Conservation (phyloP, 371 early-diverging fungal species). For the Rhizomucor pusillus region DNA sequence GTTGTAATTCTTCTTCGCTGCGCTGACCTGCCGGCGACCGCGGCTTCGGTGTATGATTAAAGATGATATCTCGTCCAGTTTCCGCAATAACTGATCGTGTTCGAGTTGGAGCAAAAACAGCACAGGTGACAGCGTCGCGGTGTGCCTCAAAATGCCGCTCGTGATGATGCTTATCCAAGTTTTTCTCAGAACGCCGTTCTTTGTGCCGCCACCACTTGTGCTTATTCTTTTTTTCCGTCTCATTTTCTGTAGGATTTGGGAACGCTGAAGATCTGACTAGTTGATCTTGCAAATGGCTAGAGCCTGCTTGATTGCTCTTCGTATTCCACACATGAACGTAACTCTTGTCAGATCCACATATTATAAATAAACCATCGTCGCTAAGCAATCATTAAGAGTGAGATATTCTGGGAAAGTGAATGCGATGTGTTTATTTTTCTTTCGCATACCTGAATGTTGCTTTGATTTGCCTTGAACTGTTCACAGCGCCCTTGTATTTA, state of each 20-base stretch:
- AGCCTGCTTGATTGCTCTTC: slow-evolving; percentile 8
- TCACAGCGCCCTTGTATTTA: slow-evolving; percentile 78
- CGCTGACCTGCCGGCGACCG: neutral
- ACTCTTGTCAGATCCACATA: slow-evolving; percentile 82
- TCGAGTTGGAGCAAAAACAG: slow-evolving; percentile 61
- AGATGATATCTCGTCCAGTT: slow-evolving; percentile 46
- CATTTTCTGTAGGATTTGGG: neutral
- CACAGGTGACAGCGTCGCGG: slow-evolving; percentile 50
- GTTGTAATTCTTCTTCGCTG: neutral
- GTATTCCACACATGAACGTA: slow-evolving; percentile 76
- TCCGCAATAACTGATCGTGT: slow-evolving; percentile 55
- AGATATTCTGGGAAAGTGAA: neutral
- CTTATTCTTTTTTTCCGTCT: neutral
- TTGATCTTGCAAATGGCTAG: neutral
- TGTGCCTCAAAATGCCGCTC: slow-evolving; percentile 47
- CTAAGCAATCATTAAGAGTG: slow-evolving; percentile 20
- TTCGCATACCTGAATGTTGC: slow-evolving; percentile 64
- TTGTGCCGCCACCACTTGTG: slow-evolving; percentile 6
- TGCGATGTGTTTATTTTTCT: neutral
- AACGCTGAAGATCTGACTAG: neutral
- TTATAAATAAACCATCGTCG: slow-evolving; percentile 73
- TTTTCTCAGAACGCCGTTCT: slow-evolving; percentile 21
- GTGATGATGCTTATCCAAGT: no score
- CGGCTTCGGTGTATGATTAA: slow-evolving; percentile 28
- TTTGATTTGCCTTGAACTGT: slow-evolving; percentile 62